phyloP scores from a whole-genome alignment of 257 asterid species.

The Nyctanthes arbortristis region DNA sequence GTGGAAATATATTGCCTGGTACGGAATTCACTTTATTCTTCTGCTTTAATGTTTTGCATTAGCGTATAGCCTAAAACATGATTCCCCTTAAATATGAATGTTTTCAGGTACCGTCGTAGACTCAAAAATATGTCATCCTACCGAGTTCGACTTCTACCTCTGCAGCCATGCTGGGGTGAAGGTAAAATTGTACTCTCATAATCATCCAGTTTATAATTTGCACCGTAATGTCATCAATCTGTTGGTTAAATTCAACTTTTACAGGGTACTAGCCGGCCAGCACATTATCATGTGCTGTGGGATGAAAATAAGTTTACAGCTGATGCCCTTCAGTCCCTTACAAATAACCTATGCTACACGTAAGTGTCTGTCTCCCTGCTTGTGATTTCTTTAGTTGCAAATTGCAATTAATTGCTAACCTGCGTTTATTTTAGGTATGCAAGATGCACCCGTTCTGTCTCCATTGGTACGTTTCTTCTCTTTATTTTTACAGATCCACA shows the following conservation, averaged over 20 bases:
- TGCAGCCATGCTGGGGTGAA: conserved; percentile 99
- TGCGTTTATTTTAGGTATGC: conserved; percentile 59
- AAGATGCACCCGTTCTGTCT: conserved; percentile 92
- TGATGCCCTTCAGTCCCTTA: conserved; percentile 75
- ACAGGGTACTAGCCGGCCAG: conserved; percentile 91
- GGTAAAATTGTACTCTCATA: conserved; percentile 41
- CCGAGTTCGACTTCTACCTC: conserved; percentile 92
- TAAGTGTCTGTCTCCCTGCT: conserved; percentile 30
- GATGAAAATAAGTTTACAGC: conserved; percentile 92
- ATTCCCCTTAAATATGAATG: conserved; percentile 10
- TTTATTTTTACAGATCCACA: not conserved
- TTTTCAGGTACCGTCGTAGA: conserved; percentile 90
- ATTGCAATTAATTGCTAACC: not conserved
- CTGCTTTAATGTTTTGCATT: not conserved
- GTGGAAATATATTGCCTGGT: conserved; percentile 96
- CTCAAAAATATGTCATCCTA: conserved; percentile 91
- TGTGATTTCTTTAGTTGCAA: not conserved
- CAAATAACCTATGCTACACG: conserved; percentile 96
- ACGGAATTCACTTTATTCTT: conserved; percentile 4
- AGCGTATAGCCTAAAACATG: not conserved
- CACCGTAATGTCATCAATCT: not conserved
- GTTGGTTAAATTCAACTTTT: not conserved
- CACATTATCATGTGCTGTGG: conserved; percentile 95
- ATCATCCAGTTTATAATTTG: not conserved
- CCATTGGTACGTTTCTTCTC: conserved; percentile 63